Conservation (phyloP, 441 rosid species). For the Croton laevigatus region DNA sequence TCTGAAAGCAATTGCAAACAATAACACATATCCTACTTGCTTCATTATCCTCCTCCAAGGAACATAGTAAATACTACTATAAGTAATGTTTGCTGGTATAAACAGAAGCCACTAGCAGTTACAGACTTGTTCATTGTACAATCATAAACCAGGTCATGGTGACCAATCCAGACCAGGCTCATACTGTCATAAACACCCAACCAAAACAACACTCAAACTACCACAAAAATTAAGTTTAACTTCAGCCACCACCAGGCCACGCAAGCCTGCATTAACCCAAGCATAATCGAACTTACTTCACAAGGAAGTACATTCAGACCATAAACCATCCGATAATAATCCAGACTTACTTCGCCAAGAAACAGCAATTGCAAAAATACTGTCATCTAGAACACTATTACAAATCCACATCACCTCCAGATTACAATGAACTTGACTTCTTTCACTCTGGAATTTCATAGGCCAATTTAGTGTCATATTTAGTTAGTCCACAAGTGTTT, state of each 20-base stretch:
- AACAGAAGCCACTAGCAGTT: background rate
- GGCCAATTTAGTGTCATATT: background rate
- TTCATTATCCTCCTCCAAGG: background rate
- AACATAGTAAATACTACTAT: background rate
- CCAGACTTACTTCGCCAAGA: background rate
- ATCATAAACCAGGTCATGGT: background rate
- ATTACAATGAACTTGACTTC: background rate
- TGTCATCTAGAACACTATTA: background rate
- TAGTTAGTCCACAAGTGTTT: background rate
- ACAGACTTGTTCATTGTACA: too few species aligned
- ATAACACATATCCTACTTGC: background rate
- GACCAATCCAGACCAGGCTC: background rate
- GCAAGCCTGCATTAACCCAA: too few species aligned
- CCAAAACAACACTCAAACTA: background rate
- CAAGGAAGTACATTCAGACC: background rate
- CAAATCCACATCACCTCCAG: background rate
- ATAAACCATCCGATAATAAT: background rate
- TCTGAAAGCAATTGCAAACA: background rate
- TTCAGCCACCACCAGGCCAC: background rate
- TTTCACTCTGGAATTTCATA: background rate
- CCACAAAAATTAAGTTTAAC: background rate
- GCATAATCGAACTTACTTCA: background rate
- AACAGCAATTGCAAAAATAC: background rate
- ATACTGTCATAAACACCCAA: background rate
- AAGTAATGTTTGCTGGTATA: background rate